These are phyloP conservation scores for Flaveria sonorensis DNA, from an alignment of 129 eudicot genomes.

Conservation along the genomic window DNA sequence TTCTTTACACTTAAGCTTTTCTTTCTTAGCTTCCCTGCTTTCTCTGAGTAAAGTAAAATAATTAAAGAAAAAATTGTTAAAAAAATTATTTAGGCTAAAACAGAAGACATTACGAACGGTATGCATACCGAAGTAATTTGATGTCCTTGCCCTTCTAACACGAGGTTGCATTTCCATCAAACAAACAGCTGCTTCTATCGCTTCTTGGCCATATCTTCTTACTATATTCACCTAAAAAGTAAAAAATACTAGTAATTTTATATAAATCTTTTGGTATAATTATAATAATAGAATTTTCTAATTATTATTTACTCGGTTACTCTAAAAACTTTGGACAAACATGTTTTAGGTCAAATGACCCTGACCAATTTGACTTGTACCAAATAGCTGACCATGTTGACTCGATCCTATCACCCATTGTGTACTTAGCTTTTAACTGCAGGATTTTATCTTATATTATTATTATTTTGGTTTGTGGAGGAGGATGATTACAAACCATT, in stretches of 20 bases:
- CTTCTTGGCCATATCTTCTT: slow-evolving; percentile 61
- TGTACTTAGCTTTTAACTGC: background rate
- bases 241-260: background rate
- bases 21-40: slow-evolving; percentile 43
- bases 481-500: background rate
- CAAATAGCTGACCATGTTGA: background rate
- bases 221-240: slow-evolving; percentile 63
- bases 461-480: too few species aligned
- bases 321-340: background rate
- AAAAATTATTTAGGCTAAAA: slow-evolving; percentile 8
- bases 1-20: slow-evolving; percentile 37
- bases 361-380: slow-evolving; percentile 4
- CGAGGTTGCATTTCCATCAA: slow-evolving; percentile 59
- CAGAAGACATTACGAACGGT: background rate
- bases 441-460: background rate
- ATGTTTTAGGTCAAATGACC: background rate
- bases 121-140: slow-evolving; percentile 43
- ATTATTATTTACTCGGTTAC: background rate
- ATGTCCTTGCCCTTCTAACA: slow-evolving; percentile 31
- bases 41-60: slow-evolving; percentile 14
- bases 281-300: background rate
- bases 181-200: slow-evolving; percentile 62
- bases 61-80: background rate
- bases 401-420: background rate
- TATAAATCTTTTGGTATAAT: background rate